Percentiles rank a stretch among this genome's conserved stretches.
Evolutionary conservation across 2,329 filamentous ascomycete species (phyloP).

Genomic region (Penicillium frequentans): DNA sequence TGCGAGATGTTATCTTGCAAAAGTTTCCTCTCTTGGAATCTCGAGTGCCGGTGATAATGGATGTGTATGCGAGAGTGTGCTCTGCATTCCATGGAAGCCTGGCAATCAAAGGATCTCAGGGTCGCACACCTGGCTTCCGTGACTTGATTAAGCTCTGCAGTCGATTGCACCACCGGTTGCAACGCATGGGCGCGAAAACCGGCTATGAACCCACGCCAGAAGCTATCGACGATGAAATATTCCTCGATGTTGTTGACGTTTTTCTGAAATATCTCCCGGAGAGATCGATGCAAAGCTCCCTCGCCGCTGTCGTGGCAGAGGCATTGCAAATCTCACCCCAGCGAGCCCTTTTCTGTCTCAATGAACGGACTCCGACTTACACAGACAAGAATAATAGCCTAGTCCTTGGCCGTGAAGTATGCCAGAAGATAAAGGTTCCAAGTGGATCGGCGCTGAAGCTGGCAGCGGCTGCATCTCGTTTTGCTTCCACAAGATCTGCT

Average conservation of each 20-base stretch:
- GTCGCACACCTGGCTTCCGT: constrained; percentile 64
- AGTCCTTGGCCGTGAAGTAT: constrained; percentile 64
- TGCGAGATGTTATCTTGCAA: constrained; percentile 69
- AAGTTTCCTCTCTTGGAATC: constrained; percentile 68
- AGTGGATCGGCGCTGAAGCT: constrained; percentile 46
- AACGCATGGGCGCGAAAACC: constrained; percentile 58
- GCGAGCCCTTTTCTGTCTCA: constrained; percentile 74
- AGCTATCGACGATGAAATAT: constrained; percentile 75
- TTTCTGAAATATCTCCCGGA: constrained; percentile 81
- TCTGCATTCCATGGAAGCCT: constrained; percentile 40
- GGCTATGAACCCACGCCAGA: constrained; percentile 72
- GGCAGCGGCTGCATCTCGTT: constrained; percentile 50
- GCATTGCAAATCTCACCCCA: constrained; percentile 85
- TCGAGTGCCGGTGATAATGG: constrained; percentile 57
- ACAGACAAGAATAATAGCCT: constrained; percentile 61
- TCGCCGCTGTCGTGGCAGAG: constrained; percentile 71
- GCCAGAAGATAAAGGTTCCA: constrained; percentile 58
- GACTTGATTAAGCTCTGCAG: constrained; percentile 92
- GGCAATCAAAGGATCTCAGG: constrained; percentile 40
- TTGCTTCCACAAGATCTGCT: constrained; percentile 86
- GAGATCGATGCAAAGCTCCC: constrained; percentile 53
- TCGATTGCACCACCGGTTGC: constrained; percentile 68
- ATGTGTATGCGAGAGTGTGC: constrained; percentile 51
- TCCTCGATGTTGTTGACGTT: constrained; percentile 89
- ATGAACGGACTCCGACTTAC: constrained; percentile 69